phyloP scores from a whole-genome alignment of 176 grass and related monocot species.

The Bonia amplexicaulis region DNA sequence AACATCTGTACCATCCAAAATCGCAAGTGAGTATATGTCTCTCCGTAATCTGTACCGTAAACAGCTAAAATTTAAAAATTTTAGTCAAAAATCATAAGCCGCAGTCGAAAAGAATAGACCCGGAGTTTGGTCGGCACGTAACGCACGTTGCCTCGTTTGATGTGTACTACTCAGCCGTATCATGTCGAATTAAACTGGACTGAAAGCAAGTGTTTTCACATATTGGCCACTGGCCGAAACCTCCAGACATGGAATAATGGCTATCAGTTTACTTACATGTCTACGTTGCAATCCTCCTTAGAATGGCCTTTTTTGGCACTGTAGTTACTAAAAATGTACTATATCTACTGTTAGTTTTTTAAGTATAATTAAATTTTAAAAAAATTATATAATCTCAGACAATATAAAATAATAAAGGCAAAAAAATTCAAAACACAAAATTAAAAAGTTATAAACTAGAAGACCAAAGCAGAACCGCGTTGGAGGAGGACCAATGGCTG shows the following conservation, averaged over 20 bases:
- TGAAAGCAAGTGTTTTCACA: not conserved
- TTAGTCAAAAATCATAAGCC: no score
- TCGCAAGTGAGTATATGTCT: no score
- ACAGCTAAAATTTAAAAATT: no score
- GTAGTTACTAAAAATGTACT: rapidly evolving
- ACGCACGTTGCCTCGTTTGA: not conserved
- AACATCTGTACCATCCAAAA: no score
- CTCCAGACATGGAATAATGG: not conserved
- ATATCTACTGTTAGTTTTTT: no score
- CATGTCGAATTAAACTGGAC: not conserved
- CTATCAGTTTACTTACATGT: not conserved
- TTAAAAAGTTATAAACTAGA: no score
- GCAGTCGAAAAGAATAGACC: no score
- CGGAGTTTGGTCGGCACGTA: not conserved
- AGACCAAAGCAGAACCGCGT: no score
- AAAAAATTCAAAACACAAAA: no score
- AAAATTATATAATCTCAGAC: no score
- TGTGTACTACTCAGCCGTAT: not conserved
- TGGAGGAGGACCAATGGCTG: not conserved
- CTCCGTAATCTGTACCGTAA: no score
- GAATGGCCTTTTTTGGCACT: not conserved
- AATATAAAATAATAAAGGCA: no score
- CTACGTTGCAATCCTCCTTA: not conserved
- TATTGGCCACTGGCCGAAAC: not conserved
- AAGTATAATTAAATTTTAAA: rapidly evolving